Conservation (phyloP, 2,329 filamentous ascomycete species). For the Colletotrichum sp. region DNA sequence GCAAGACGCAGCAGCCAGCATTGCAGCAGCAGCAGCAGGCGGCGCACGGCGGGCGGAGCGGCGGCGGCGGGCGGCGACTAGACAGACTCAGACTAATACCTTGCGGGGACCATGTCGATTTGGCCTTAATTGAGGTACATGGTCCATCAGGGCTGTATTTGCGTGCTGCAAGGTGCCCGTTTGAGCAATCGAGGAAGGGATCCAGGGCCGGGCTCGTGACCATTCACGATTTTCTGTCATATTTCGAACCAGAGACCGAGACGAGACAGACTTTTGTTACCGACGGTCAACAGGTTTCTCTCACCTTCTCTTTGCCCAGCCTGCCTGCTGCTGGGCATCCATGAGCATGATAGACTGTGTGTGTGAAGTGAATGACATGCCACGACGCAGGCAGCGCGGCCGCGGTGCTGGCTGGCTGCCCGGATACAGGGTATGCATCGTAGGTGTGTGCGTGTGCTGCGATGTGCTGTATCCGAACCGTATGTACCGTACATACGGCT, state of each 20-base stretch:
- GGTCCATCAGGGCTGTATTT: not conserved
- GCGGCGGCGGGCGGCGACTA: not conserved
- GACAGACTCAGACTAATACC: not conserved
- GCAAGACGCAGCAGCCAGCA: not conserved
- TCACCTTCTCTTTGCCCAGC: not conserved
- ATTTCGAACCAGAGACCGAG: not conserved
- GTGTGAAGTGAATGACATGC: not conserved
- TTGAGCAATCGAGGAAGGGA: conserved; percentile 10
- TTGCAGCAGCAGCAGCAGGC: not conserved
- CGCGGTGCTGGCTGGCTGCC: not conserved
- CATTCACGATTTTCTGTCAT: conserved; percentile 18
- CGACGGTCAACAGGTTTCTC: not conserved
- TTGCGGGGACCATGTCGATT: not conserved
- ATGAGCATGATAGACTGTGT: not conserved
- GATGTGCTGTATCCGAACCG: not conserved
- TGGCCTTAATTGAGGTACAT: not conserved
- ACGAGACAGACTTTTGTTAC: not conserved
- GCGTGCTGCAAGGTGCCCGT: conserved; percentile 13
- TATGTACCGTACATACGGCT: not conserved
- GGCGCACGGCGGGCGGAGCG: not conserved
- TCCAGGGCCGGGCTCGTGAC: conserved; percentile 4
- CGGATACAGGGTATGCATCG: not conserved
- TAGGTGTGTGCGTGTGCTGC: not conserved
- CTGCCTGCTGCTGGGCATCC: not conserved
- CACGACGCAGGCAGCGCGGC: not conserved